Percentiles rank a stretch among this genome's conserved stretches.
These are phyloP conservation scores for Russula earlei DNA, from an alignment of 768 basidiomycete species.

Conservation along the genomic window DNA sequence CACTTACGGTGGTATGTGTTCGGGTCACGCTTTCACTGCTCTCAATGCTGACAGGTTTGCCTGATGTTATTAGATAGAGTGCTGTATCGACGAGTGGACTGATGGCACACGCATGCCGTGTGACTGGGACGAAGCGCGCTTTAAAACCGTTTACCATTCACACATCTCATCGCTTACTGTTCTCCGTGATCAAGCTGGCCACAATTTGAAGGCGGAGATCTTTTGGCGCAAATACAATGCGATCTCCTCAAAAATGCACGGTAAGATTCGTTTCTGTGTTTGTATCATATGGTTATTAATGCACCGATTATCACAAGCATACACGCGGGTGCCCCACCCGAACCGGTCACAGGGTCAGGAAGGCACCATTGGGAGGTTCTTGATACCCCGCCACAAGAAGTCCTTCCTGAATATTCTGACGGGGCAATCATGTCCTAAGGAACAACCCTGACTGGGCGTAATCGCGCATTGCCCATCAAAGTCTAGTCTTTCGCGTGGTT, in stretches of 20 bases:
- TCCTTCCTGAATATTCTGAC: too few relatives aligned
- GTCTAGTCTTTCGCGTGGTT: too few relatives aligned
- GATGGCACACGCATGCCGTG: background rate
- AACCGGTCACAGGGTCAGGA: background rate
- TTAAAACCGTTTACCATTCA: background rate
- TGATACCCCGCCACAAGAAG: too few relatives aligned
- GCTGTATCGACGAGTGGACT: conserved; percentile 7
- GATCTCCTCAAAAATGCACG: background rate
- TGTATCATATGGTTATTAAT: background rate
- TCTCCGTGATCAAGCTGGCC: background rate
- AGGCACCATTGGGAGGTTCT: too few relatives aligned
- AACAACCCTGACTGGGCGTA: too few relatives aligned
- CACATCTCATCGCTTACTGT: background rate
- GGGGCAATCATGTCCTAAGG: too few relatives aligned
- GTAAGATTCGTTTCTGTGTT: background rate
- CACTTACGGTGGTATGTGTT: background rate
- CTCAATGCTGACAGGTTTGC: background rate
- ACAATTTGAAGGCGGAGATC: background rate
- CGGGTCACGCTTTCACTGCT: background rate
- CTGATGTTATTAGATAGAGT: background rate
- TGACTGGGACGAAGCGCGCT: background rate
- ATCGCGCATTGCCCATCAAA: too few relatives aligned
- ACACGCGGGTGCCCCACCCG: background rate
- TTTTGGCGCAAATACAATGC: background rate
- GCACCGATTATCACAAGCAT: background rate